Base-by-base conservation (phyloP, 1,139 yeast genomes). In the Yamadazyma sp. region DNA sequence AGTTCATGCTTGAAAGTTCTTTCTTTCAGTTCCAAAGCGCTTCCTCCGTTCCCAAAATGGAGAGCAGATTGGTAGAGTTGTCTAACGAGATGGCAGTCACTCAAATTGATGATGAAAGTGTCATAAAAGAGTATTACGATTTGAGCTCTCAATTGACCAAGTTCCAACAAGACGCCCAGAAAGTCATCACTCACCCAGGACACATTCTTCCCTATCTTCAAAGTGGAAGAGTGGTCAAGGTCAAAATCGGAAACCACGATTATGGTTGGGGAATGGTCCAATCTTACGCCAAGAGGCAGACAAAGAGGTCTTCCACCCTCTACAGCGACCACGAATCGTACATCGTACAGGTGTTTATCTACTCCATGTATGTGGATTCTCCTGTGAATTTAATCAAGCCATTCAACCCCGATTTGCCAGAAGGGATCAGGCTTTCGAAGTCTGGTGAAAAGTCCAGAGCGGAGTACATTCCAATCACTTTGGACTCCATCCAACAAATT, bases 261-360 rank as follows among this genome's bases (percentile, higher is more conserved):
- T 94, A 89, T 58, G 97, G 96, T 9, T 94, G 98, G 98, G 97
- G 92, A 40, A 86, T 87, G 60, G 92, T 91, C 16, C 82, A 87
- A 7, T 78, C 81, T 29, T 87, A 83, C 53, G 73, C 77, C 36
- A 89, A 88, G 61, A 77, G 98, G 60, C 66, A 65, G 20, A 77
- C 72, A 51, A 82, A 79, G 56, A 72, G 82, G 55, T 74, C 75
- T 45, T 74, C 79, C 24, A 75, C 72, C 45, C 65, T 69, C 11
- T 82, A 64, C 53, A 69, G 83, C 11, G 95, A 87, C 48, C 96
- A 91, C 59, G 95, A 92, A 59, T 79, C 95, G 1, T 89, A 88
- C 58, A 71, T 92, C 46, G 94, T 89, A 10, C 87, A 83, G 47
- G 97, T 89, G 7, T 78, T 92, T 51, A 86, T 91, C 2, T 79